phyloP scores from a whole-genome alignment of 768 basidiomycete species.

The Gyrodon lividus region DNA sequence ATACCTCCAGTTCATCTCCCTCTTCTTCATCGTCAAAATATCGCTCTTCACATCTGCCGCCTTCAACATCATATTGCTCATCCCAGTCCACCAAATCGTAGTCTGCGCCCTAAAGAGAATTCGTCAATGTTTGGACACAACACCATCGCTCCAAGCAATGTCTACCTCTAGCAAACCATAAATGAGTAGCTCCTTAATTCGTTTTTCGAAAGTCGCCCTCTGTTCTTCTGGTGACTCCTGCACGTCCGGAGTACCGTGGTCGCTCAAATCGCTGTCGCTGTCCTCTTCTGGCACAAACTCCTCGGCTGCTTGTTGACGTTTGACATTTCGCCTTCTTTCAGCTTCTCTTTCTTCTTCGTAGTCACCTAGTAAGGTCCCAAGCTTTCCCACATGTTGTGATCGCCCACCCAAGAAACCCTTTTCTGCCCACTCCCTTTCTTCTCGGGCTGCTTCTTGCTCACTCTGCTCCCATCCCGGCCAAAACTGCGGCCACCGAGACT shows the following conservation, averaged over 20 bases:
- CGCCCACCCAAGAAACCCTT: slow-evolving; percentile 57
- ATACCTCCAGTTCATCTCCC: slow-evolving; percentile 5
- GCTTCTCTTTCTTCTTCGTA: slow-evolving; percentile 81
- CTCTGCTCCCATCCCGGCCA: slow-evolving; percentile 58
- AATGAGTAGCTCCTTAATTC: slow-evolving; percentile 67
- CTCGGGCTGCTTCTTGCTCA: slow-evolving; percentile 53
- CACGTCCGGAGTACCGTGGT: slow-evolving; percentile 27
- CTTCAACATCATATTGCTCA: slow-evolving; percentile 59
- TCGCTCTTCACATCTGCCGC: slow-evolving; percentile 63
- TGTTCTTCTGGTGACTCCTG: slow-evolving; percentile 51
- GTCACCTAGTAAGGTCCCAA: slow-evolving; percentile 61
- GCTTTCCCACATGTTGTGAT: slow-evolving; percentile 62
- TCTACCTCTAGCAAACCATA: slow-evolving; percentile 74
- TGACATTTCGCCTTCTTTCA: slow-evolving; percentile 51
- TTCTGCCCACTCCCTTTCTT: slow-evolving; percentile 71
- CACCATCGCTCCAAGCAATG: neutral
- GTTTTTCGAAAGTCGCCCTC: slow-evolving; percentile 53
- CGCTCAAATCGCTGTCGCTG: slow-evolving; percentile 45
- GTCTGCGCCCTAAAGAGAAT: slow-evolving; percentile 51
- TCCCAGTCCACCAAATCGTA: slow-evolving; percentile 78
- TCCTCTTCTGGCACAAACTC: slow-evolving; percentile 68
- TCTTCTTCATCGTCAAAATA: slow-evolving; percentile 76
- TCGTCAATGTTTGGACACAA: slow-evolving; percentile 1
- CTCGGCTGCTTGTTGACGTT: slow-evolving; percentile 40
- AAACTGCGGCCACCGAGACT: slow-evolving; percentile 60